Evolutionary conservation across 495 filamentous ascomycete genomes (phyloP).

Genomic region (Letharia lupina): DNA sequence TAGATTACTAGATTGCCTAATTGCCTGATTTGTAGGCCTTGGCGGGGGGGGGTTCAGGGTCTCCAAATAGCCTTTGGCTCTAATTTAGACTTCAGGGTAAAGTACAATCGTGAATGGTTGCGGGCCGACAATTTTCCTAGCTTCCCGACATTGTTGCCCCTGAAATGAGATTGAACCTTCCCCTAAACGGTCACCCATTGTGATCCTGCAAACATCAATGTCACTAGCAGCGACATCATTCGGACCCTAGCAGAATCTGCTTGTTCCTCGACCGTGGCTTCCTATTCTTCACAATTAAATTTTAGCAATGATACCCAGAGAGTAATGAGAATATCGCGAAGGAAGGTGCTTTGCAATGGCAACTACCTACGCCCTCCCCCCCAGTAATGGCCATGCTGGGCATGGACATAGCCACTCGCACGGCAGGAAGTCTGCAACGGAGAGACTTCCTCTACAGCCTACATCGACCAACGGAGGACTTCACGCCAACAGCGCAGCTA

Average conservation of each 20-base stretch:
- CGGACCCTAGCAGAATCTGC: constrained; percentile 1
- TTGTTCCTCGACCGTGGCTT: constrained; percentile 2
- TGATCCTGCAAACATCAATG: constrained; percentile 12
- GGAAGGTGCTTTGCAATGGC: constrained; percentile 22
- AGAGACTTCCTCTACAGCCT: constrained; percentile 17
- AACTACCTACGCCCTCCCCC: constrained; percentile 23
- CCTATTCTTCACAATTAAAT: not conserved
- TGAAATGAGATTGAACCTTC: not conserved
- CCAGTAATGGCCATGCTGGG: constrained; percentile 9
- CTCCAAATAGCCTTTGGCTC: not conserved
- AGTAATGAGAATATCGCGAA: constrained; percentile 1
- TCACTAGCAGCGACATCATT: constrained; percentile 3
- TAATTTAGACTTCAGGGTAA: no score
- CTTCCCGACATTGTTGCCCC: not conserved
- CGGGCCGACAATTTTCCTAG: not conserved
- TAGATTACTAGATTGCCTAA: not conserved
- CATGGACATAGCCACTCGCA: constrained; percentile 22
- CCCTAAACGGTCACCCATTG: not conserved
- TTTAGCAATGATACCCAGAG: constrained; percentile 3
- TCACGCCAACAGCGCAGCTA: constrained; percentile 10
- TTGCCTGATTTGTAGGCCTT: not conserved
- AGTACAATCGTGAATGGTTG: not conserved
- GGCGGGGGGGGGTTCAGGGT: not conserved
- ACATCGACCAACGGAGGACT: constrained; percentile 12
- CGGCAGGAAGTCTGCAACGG: constrained; percentile 15